A percentile compares a stretch with the other conserved stretches of the same genome.
Conservation (phyloP, 306 rosid species). For the Begonia masoniana region DNA sequence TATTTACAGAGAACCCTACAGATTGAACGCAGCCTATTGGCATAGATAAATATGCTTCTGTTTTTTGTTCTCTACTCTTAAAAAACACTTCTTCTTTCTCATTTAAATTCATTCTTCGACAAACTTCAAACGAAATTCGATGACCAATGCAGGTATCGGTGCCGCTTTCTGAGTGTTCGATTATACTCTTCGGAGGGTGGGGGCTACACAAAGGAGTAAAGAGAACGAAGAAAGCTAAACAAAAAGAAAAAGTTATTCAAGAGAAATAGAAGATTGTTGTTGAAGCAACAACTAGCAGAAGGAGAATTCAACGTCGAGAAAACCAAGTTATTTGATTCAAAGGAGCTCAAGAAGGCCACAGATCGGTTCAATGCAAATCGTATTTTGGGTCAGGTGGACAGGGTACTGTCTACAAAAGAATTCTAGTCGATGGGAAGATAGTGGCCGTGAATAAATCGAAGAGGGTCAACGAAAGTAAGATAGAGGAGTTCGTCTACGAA, state of each 20-base stretch:
- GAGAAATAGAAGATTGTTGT: conserved; percentile 45
- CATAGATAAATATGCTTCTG: not conserved
- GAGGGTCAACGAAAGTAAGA: conserved; percentile 20
- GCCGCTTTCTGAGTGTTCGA: conserved; percentile 18
- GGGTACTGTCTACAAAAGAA: conserved; percentile 22
- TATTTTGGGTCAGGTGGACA: conserved; percentile 21
- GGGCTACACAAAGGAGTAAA: conserved; percentile 11
- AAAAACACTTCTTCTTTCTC: not conserved
- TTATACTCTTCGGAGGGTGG: conserved; percentile 23
- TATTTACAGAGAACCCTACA: not conserved
- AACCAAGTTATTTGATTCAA: conserved; percentile 26
- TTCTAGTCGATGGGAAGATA: conserved; percentile 10
- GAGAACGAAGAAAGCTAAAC: conserved; percentile 10
- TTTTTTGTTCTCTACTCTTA: not conserved
- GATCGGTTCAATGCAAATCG: conserved; percentile 13
- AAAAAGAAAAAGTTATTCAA: conserved; percentile 25
- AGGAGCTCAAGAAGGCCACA: conserved; percentile 39
- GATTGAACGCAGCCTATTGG: not conserved
- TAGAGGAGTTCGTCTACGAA: conserved; percentile 27
- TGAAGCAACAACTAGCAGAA: conserved; percentile 24
- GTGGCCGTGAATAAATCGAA: conserved; percentile 27
- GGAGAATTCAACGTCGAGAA: conserved; percentile 15
- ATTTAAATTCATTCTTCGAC: not conserved
- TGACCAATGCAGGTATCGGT: conserved; percentile 27
- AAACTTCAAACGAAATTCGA: not conserved